A percentile compares a stretch with the other conserved stretches of the same genome.
phyloP scores from a whole-genome alignment of 2,329 filamentous ascomycete species.

The Septoria linicola region DNA sequence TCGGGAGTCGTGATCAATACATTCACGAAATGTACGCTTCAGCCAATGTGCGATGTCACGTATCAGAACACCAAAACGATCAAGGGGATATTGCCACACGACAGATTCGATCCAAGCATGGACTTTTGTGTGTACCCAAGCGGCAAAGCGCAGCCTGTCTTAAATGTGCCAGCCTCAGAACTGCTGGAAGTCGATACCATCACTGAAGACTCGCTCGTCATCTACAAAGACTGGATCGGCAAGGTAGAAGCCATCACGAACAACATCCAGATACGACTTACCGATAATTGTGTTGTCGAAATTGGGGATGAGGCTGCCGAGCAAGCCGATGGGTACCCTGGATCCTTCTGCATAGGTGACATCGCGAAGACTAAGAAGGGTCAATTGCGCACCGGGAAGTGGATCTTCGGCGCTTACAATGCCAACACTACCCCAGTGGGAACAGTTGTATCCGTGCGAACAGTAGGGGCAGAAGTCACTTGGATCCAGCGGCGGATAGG shows the following conservation, averaged over 20 bases:
- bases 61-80: conserved; percentile 24
- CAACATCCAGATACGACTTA: conserved; percentile 52
- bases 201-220: conserved; percentile 52
- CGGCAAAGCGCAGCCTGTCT: conserved; percentile 24
- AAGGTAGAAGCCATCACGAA: conserved; percentile 51
- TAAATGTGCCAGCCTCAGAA: conserved; percentile 36
- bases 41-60: conserved; percentile 33
- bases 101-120: conserved; percentile 13
- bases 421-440: conserved; percentile 52
- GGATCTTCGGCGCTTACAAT: conserved; percentile 54
- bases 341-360: conserved; percentile 48
- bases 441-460: conserved; percentile 52
- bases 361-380: conserved; percentile 53
- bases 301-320: conserved; percentile 48
- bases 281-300: conserved; percentile 55
- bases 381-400: conserved; percentile 52
- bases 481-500: conserved; percentile 52
- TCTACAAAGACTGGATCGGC: conserved; percentile 58
- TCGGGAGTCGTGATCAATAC: conserved; percentile 57
- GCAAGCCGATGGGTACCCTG: conserved; percentile 28
- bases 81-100: conserved; percentile 29
- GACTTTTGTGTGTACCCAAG: conserved; percentile 20
- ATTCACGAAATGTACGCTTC: conserved; percentile 48
- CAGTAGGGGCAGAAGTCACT: conserved; percentile 48
- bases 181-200: conserved; percentile 38